Evolutionary conservation across 352 stramenopile species (phyloP).

Genomic region (Phytophthora ohioensis): DNA sequence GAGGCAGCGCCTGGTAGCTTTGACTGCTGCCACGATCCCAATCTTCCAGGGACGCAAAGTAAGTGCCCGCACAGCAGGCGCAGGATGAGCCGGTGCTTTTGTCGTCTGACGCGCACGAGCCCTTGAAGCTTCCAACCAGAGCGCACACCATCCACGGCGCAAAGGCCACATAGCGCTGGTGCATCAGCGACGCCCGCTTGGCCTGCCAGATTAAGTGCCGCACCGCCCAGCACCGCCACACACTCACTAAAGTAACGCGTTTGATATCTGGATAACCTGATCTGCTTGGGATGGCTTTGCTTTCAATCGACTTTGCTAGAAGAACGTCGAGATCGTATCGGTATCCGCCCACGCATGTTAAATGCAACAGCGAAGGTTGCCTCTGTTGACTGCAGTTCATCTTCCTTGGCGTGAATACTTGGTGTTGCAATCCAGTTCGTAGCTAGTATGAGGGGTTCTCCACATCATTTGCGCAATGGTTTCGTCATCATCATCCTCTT

Average conservation of each 20-base stretch:
- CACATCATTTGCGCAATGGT: slow-evolving; percentile 15
- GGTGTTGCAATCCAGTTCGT: slow-evolving; percentile 12
- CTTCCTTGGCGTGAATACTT: background rate
- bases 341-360: slow-evolving; percentile 80
- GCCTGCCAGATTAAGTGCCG: slow-evolving; percentile 88
- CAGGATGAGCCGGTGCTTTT: slow-evolving; percentile 82
- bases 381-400: slow-evolving; percentile 1
- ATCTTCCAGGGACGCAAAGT: slow-evolving; percentile 92
- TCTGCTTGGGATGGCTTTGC: slow-evolving; percentile 70
- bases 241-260: slow-evolving; percentile 96
- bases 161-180: slow-evolving; percentile 94
- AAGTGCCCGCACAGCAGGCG: slow-evolving; percentile 90
- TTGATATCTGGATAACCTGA: too few relatives aligned
- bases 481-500: slow-evolving; percentile 22
- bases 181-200: slow-evolving; percentile 88
- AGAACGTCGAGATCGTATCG: slow-evolving; percentile 81
- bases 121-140: slow-evolving; percentile 67
- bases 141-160: slow-evolving; percentile 58
- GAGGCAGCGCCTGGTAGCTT: slow-evolving; percentile 91
- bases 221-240: slow-evolving; percentile 88
- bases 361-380: slow-evolving; percentile 12
- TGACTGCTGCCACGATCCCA: slow-evolving; percentile 94
- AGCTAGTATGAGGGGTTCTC: slow-evolving; percentile 21
- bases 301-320: slow-evolving; percentile 59
- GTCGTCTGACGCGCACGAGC: slow-evolving; percentile 66